Base-by-base conservation (phyloP, 768 basidiomycete genomes). In the Gyrodon lividus region DNA sequence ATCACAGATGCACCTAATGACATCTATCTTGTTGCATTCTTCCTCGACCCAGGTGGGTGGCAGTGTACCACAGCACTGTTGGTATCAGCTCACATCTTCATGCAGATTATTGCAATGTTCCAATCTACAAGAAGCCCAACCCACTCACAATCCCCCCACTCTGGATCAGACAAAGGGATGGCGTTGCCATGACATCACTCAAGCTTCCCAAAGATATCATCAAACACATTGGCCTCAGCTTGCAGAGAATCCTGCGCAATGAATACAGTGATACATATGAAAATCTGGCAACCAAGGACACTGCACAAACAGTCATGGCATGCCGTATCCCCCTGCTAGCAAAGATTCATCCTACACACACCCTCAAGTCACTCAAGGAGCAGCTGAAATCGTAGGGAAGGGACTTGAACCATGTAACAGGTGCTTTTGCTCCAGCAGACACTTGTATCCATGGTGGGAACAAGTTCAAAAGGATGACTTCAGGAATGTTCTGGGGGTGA, bases 21-120 rank as follows among this genome's bases (percentile, higher is more conserved):
- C 23, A 37, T 62, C 8, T 69, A 63, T 47, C 43, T 66, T 0
- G 37, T 60, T 0, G 56, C 55, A 2, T 63, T 69, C 33, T 50
- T 62, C 24, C 58, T 67, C 5, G 53, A 68, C 51, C 66, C 64
- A 6, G 47, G 64, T 64, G 38, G 30, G 50, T 34, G 38, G 1
- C 0, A 26, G 12, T 37, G n/a, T 43, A 16, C 33, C 2, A 22
- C 14, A 24, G 10, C 2, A 19, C 22, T 1, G 14, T 16, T 6
- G 7, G 13, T 16, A 22, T 34, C 23, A 38, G 34, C 31, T 34
- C 38, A 40, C 17, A 37, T 13, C 14, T 26, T 5, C 2, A 45
- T 28, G 4, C 24, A 49, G 42, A 7, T 22, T 50, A 40, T 19
- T 9, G 20, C 23, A 34, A 22, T 20, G 33, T 26, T 17, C 42